Percentiles rank a stretch among this genome's conserved stretches.
Conservation (phyloP, 2,329 filamentous ascomycete genomes). For the Sarocladium kiliense region DNA sequence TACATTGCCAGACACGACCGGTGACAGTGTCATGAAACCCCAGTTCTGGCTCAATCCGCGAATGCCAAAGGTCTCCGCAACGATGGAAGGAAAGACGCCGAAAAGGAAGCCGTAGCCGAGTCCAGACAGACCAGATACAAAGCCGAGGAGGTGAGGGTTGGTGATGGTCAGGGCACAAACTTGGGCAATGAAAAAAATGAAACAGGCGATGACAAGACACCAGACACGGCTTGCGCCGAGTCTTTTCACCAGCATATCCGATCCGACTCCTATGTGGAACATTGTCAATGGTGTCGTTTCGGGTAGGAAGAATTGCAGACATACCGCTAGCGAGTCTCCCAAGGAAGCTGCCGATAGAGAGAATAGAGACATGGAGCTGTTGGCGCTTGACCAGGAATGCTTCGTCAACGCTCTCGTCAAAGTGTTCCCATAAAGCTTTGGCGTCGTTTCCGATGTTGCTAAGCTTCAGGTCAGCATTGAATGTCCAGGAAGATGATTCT, state of each 20-base stretch:
- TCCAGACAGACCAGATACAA: constrained; percentile 79
- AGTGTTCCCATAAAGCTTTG: constrained; percentile 83
- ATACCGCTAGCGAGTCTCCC: constrained; percentile 73
- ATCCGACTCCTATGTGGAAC: constrained; percentile 64
- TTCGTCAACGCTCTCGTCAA: constrained; percentile 65
- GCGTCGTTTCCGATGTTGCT: constrained; percentile 94
- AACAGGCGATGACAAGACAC: constrained; percentile 76
- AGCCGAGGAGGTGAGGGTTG: constrained; percentile 70
- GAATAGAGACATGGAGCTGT: constrained; percentile 86
- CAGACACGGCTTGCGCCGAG: constrained; percentile 79
- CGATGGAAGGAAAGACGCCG: constrained; percentile 85
- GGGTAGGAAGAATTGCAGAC: not conserved
- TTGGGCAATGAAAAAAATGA: constrained; percentile 77
- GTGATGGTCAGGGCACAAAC: constrained; percentile 67
- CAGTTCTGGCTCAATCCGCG: constrained; percentile 89
- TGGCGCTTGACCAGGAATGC: constrained; percentile 77
- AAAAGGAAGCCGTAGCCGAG: constrained; percentile 91
- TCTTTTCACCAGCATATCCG: constrained; percentile 80
- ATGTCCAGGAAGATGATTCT: not conserved
- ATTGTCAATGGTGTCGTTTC: constrained; percentile 12
- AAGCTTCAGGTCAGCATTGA: not conserved
- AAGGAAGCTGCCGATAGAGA: constrained; percentile 83
- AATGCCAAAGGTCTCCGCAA: constrained; percentile 87
- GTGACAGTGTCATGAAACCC: constrained; percentile 89
- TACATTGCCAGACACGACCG: constrained; percentile 80